These are phyloP conservation scores for Curvularia sp. DNA, from an alignment of 2,329 filamentous ascomycete species.

Conservation along the genomic window DNA sequence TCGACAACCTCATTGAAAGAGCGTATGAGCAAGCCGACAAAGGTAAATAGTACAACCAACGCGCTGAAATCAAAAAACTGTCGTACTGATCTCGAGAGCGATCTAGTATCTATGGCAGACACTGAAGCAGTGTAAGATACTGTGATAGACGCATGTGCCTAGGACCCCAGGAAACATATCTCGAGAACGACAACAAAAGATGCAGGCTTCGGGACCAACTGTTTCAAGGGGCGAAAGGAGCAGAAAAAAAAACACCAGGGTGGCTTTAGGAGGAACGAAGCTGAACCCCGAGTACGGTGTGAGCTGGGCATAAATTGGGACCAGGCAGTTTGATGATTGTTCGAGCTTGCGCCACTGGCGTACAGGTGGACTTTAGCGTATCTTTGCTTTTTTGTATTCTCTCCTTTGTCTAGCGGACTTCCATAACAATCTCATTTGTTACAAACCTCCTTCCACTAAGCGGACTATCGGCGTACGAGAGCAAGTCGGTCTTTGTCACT, in stretches of 20 bases:
- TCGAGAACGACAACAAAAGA: background rate
- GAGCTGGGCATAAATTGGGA: background rate
- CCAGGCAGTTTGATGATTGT: background rate
- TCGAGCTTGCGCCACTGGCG: background rate
- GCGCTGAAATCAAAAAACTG: background rate
- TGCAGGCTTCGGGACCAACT: background rate
- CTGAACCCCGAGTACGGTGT: background rate
- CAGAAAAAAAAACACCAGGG: background rate
- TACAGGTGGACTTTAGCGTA: background rate
- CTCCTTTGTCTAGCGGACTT: constrained; percentile 13
- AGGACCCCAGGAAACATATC: background rate
- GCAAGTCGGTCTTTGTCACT: constrained; percentile 34
- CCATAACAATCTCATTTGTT: constrained; percentile 35
- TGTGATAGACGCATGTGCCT: background rate
- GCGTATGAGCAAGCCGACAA: constrained; percentile 7
- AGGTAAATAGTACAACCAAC: background rate
- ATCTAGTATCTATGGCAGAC: constrained; percentile 10
- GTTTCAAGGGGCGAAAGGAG: background rate
- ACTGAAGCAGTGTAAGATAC: constrained; percentile 7
- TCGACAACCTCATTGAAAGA: background rate
- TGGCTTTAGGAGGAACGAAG: background rate
- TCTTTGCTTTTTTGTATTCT: background rate
- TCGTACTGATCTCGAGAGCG: background rate
- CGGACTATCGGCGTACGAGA: constrained; percentile 33
- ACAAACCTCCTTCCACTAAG: constrained; percentile 35